phyloP scores from a whole-genome alignment of 352 stramenopile genomes.

The Phytopythium cucurbitacearum region DNA sequence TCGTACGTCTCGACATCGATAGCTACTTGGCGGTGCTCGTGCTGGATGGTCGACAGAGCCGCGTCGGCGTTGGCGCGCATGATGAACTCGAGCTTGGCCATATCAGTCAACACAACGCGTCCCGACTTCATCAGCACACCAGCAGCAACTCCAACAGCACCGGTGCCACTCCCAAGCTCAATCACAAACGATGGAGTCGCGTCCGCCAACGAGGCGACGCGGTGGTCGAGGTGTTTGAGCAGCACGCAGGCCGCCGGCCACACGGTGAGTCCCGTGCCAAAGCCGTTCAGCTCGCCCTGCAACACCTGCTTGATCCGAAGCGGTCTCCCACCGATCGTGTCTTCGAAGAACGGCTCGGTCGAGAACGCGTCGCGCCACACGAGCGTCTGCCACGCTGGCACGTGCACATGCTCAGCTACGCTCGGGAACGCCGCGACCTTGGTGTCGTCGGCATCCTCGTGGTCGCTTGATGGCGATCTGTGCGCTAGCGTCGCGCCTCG shows the following conservation, averaged over 20 bases:
- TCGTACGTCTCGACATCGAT: conserved; percentile 86
- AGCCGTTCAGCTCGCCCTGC: conserved; percentile 76
- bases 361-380: conserved; percentile 72
- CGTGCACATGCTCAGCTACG: not conserved
- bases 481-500: not conserved
- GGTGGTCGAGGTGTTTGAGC: conserved; percentile 75
- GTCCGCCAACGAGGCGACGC: conserved; percentile 15
- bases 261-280: conserved; percentile 77
- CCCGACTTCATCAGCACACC: conserved; percentile 73
- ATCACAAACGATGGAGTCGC: conserved; percentile 42
- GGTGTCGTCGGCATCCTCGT: not conserved
- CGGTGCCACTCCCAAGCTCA: conserved; percentile 91
- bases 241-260: conserved; percentile 81
- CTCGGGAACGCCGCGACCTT: not conserved
- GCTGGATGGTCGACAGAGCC: conserved; percentile 8
- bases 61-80: conserved; percentile 85
- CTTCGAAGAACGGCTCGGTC: conserved; percentile 60
- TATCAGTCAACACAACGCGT: conserved; percentile 89
- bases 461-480: not conserved
- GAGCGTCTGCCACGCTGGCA: conserved; percentile 59
- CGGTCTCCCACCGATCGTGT: conserved; percentile 28
- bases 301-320: conserved; percentile 71
- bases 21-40: conserved; percentile 10
- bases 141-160: conserved; percentile 86
- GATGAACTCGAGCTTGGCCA: conserved; percentile 86